Evolutionary conservation across 202 grass and related monocot genomes (phyloP), one percentile per base, ranked within the genome.

Genomic region (Alloteropsis angusta): DNA sequence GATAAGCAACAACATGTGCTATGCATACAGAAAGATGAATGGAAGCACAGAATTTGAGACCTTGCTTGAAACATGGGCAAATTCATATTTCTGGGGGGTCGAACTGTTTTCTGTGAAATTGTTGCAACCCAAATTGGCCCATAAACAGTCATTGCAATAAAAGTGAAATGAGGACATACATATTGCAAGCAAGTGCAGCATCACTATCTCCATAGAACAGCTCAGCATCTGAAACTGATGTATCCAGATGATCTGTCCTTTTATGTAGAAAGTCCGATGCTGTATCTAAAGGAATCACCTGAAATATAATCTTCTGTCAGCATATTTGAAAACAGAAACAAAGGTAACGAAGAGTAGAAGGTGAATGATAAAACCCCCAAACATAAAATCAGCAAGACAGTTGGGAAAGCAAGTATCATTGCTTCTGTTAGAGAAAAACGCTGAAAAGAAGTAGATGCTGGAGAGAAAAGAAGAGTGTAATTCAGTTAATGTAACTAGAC

Each of bases 241-340:
- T 61, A 48, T 77, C 65, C 48, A 85, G 66, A 85, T 55, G 52
- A 34, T 17, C 69, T 5, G 39, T 72, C 62, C 26, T 78, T 61
- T 45, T 65, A 86, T 87, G 35, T 75, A 84, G 74, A 69, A 87
- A 70, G 47, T 66, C 79, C 9, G 83, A 65, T n/a, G 63, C 49
- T 43, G 65, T 48, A 70, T 78, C 75, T 70, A 80, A 85, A 82
- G 91, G 75, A 77, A 83, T 82, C 72, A 90, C 86, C 91, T 93
- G 75, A 83, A 88, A 84, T 28, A 55, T 13, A 77, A 59, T 11
- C 34, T 53, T 54, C 14, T 68, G 55, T 71, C 72, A 90, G 58
- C 3, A 69, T 52, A 74, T 16, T 80, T 50, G 19, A 46, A 71
- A 78, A 65, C 28, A 59, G 30, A 78, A 65, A 38, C 36, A 56